Evolutionary conservation across 495 filamentous ascomycete genomes (phyloP), one percentile per base, ranked within the genome.

Genomic region (Ramalina intermedia): DNA sequence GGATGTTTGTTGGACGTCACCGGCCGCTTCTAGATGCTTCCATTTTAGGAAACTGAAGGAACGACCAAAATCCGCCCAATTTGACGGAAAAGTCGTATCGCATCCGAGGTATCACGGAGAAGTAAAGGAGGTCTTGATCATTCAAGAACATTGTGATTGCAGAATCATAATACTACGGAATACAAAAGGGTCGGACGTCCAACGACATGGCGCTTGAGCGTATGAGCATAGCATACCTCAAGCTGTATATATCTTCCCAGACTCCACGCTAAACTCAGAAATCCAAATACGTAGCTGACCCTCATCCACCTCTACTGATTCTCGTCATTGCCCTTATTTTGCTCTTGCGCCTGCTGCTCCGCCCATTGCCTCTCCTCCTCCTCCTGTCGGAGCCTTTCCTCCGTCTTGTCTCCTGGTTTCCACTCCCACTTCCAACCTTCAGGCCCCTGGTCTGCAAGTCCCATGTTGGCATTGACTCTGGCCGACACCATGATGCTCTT

Each of bases 401-500:
- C 29, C 6, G 43, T 52, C 24, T 45, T 46, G 18, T 48, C 43
- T 16, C 41, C 38, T 16, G 24, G 44, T 14, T 29, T 44, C 41
- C 46, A 55, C 45, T 51, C 53, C 17, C 18, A 40, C 14, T 42
- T 52, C 53, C 53, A 55, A n/a, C 26, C 41, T 12, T 23, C 16
- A 4, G 33, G 37, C 26, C 49, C 49, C 43, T 38, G 18, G 14
- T 43, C 40, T 4, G 53, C 53, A 26, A 37, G 39, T 0, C 48
- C 48, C n/a, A 26, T 12, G 24, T 49, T 16, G 18, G 53, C 53
- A 45, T 55, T 55, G 14, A 55, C 41, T 16, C 53, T 44, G 12
- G 43, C 45, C 5, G 49, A 52, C 1, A 55, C 35, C 27, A 52
- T 49, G 35, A 55, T 55, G 7, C 37, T 41, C 11, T 55, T 51